Evolutionary conservation across 2,329 filamentous ascomycete genomes (phyloP).

Genomic region (Arthrobotrys entomopaga): DNA sequence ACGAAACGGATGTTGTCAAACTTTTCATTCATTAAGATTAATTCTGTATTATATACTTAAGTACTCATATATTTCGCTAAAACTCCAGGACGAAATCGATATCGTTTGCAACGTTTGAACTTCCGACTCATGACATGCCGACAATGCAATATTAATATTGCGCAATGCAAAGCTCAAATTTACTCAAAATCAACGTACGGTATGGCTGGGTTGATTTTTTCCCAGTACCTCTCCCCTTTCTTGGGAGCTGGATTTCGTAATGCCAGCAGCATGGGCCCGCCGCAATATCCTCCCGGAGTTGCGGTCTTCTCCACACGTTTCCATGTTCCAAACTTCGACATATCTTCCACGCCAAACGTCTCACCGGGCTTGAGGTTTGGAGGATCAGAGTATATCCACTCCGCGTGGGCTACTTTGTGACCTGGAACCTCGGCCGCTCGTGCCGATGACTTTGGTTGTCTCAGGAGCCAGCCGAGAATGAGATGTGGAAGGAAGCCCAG

Average conservation of each 20-base stretch:
- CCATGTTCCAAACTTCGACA: slow-evolving; percentile 55
- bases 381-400: slow-evolving; percentile 70
- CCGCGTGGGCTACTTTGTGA: slow-evolving; percentile 65
- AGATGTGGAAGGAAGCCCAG: slow-evolving; percentile 71
- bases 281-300: slow-evolving; percentile 69
- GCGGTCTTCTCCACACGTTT: slow-evolving; percentile 60
- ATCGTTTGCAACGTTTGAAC: too few relatives aligned
- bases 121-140: too few relatives aligned
- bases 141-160: too few relatives aligned
- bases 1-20: too few relatives aligned
- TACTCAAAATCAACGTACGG: too few relatives aligned
- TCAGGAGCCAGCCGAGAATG: slow-evolving; percentile 68
- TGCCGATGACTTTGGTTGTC: slow-evolving; percentile 64
- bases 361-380: slow-evolving; percentile 67
- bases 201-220: slow-evolving; percentile 1
- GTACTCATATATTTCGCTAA: too few relatives aligned
- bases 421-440: slow-evolving; percentile 56
- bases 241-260: slow-evolving; percentile 60
- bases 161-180: too few relatives aligned
- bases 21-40: too few relatives aligned
- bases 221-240: not conserved
- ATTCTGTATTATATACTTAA: too few relatives aligned
- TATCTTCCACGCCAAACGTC: slow-evolving; percentile 65
- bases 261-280: slow-evolving; percentile 67
- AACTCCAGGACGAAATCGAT: too few relatives aligned